Evolutionary conservation across 1,139 yeast genomes (phyloP).

Genomic region (Suhomyces chickasaworum): DNA sequence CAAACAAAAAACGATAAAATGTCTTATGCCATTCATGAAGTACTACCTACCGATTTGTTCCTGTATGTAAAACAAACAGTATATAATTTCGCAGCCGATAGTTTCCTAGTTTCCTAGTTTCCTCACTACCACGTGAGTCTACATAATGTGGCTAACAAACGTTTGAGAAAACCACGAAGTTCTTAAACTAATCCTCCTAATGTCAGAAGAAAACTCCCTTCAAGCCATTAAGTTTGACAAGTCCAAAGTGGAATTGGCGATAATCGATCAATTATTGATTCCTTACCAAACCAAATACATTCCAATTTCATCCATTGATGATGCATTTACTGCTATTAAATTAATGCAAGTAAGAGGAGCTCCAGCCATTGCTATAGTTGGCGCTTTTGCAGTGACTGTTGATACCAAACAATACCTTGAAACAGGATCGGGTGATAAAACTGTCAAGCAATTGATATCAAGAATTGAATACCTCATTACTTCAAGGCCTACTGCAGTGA

Average conservation of each 20-base stretch:
- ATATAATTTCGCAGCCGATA: slow-evolving; percentile 1
- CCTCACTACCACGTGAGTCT: not conserved
- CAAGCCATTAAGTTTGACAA: slow-evolving; percentile 73
- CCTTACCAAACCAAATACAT: slow-evolving; percentile 80
- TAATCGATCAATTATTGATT: slow-evolving; percentile 78
- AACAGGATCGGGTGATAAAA: slow-evolving; percentile 20
- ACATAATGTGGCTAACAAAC: not conserved
- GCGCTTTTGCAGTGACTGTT: slow-evolving; percentile 78
- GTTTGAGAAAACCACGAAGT: not conserved
- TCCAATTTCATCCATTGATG: slow-evolving; percentile 57
- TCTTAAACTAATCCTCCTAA: not conserved
- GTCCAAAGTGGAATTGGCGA: slow-evolving; percentile 47
- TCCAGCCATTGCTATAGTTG: slow-evolving; percentile 97
- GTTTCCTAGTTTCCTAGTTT: not conserved
- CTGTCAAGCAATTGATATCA: slow-evolving; percentile 34
- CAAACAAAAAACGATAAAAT: no score
- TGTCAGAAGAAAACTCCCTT: slow-evolving; percentile 30
- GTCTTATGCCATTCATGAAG: no score
- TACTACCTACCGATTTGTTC: no score
- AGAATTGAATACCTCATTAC: slow-evolving; percentile 67
- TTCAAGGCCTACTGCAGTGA: slow-evolving; percentile 95
- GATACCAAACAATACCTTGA: slow-evolving; percentile 47
- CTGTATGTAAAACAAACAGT: no score
- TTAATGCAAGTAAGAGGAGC: slow-evolving; percentile 97
- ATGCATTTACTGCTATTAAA: slow-evolving; percentile 80